Evolutionary conservation across 73 alveolate species (phyloP), one percentile per base, ranked within the genome.

Genomic region (Blepharisma japonicum): DNA sequence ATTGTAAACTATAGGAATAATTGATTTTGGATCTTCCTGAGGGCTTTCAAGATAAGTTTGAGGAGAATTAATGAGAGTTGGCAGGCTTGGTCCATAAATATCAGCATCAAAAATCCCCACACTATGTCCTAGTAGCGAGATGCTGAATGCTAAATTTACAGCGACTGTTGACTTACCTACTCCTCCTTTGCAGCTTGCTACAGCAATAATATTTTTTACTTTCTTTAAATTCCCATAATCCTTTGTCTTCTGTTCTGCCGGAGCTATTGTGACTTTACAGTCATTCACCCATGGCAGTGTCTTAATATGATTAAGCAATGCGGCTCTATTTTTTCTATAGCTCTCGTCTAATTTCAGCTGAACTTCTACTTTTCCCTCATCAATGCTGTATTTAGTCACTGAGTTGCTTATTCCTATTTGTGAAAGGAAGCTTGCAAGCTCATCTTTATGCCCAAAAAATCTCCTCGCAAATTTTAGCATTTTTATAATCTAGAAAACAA

Each of bases 111-210:
- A 93, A 20, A 93, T 72, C 6, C 98, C 98, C 18, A 91, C 95
- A 54, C 68, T 91, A 25, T 74, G 71, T 14, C 97, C 98, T 20
- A 88, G 71, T 32, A 85, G 78, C 45, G 71, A 71, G 11, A 93
- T 56, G 8, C 96, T 82, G 72, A 81, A 90, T 39, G 98, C 96
- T 51, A 93, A 79, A 56, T 93, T 93, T 4, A 92, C 89, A 6
- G 97, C 94, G 45, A 93, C 95, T 2, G 98, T 93, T 6, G 95
- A 85, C 68, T 93, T 93, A 6, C 98, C 98, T 3, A 93, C 98
- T 47, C 98, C 98, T 56, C 98, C 98, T 81, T 93, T 93, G 71
- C 98, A 93, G 55, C 90, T 68, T 6, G 92, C 72, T 6, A 93
- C 96, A 68, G 98, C 98, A 6, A 93, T 77, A 76, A 93, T 93